phyloP scores from a whole-genome alignment of 805 yeast genomes.

The Starmerella apis region DNA sequence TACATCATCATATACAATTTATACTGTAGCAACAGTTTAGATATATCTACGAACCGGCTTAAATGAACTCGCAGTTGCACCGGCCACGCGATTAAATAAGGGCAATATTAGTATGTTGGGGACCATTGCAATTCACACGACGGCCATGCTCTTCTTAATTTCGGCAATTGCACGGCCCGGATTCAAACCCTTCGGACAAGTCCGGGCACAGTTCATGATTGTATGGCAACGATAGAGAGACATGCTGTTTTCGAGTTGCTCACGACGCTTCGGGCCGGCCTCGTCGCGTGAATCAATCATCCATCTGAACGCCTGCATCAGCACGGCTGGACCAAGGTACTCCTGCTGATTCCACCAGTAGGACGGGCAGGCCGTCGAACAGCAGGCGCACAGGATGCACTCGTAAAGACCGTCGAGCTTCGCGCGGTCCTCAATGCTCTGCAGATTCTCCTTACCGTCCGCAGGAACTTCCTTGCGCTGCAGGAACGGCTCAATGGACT shows the following conservation, averaged over 20 bases:
- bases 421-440: constrained; percentile 83
- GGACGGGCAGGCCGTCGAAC: constrained; percentile 97
- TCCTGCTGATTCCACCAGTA: constrained; percentile 99
- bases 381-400: constrained; percentile 96
- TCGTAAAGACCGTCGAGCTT: constrained; percentile 95
- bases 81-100: constrained; percentile 4
- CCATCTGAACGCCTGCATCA: constrained; percentile 99
- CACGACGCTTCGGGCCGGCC: constrained; percentile 70
- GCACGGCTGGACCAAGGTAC: constrained; percentile 95
- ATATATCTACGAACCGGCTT: constrained; percentile 1
- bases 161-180: constrained; percentile 97
- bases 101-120: not conserved
- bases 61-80: not conserved
- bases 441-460: constrained; percentile 89
- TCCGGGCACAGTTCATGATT: constrained; percentile 94
- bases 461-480: constrained; percentile 71
- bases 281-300: constrained; percentile 93
- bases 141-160: constrained; percentile 86
- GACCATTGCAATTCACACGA: constrained; percentile 25
- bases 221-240: constrained; percentile 97
- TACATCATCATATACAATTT: not conserved
- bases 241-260: constrained; percentile 92
- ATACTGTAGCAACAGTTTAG: not conserved
- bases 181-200: constrained; percentile 97
- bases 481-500: constrained; percentile 92